A percentile compares a stretch with the other conserved stretches of the same genome.
Conservation (phyloP, 2,329 filamentous ascomycete species). For the Fusarium burgessii region DNA sequence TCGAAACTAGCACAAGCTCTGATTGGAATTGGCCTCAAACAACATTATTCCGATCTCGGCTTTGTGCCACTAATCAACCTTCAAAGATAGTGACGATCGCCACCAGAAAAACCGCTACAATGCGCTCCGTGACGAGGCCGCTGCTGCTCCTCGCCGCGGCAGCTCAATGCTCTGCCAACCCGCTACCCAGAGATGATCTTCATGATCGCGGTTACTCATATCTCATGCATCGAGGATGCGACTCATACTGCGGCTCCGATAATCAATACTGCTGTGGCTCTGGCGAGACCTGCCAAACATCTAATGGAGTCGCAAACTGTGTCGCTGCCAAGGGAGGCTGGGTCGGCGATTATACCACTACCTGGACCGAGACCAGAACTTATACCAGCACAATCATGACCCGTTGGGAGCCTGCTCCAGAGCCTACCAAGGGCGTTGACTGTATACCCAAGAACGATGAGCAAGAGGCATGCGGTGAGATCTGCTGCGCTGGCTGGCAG, state of each 20-base stretch:
- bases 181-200: constrained; percentile 63
- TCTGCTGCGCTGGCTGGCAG: constrained; percentile 78
- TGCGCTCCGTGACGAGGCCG: constrained; percentile 45
- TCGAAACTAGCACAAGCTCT: constrained; percentile 11
- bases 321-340: constrained; percentile 51
- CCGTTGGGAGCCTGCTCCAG: constrained; percentile 59
- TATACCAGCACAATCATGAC: constrained; percentile 71
- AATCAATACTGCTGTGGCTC: constrained; percentile 67
- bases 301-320: constrained; percentile 64
- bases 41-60: constrained; percentile 14
- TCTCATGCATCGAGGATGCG: constrained; percentile 63
- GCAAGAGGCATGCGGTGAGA: constrained; percentile 72
- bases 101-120: constrained; percentile 20
- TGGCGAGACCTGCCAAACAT: constrained; percentile 64
- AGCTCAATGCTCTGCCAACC: constrained; percentile 55
- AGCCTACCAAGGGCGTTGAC: constrained; percentile 57
- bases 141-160: constrained; percentile 56
- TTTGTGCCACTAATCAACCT: constrained; percentile 12
- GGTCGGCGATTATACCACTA: constrained; percentile 62
- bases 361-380: constrained; percentile 71
- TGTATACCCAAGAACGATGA: constrained; percentile 65
- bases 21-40: constrained; percentile 30
- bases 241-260: constrained; percentile 65
- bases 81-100: constrained; percentile 5
- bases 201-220: constrained; percentile 63